Percentiles rank a stretch among this genome's conserved stretches.
Conservation (phyloP, 2,329 filamentous ascomycete species). For the Verticillium zaregamsianum region DNA sequence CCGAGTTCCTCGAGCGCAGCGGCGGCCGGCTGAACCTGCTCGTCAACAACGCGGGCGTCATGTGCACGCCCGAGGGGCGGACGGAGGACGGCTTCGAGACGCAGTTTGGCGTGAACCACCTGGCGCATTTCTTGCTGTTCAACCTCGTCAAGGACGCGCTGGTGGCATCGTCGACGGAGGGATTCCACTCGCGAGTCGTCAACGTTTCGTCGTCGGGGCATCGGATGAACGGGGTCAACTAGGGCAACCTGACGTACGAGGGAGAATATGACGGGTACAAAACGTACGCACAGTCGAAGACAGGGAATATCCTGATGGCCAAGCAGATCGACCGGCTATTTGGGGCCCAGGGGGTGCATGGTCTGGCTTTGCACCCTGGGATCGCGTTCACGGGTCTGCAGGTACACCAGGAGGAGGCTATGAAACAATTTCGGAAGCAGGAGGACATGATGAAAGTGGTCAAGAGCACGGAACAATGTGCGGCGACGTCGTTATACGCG, state of each 20-base stretch:
- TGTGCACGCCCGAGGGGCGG: conserved; percentile 9
- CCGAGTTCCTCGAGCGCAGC: conserved; percentile 13
- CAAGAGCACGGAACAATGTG: conserved; percentile 34
- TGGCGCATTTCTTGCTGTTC: conserved; percentile 50
- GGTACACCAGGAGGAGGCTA: not conserved
- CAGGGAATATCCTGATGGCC: conserved; percentile 41
- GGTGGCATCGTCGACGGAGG: conserved; percentile 28
- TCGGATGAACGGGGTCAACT: conserved; percentile 23
- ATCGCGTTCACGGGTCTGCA: not conserved
- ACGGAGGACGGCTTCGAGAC: conserved; percentile 20
- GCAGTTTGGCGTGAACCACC: conserved; percentile 50
- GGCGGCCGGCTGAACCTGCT: conserved; percentile 24
- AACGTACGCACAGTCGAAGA: conserved; percentile 41
- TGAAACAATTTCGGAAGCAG: not conserved
- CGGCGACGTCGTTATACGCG: conserved; percentile 41
- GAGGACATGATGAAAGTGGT: not conserved
- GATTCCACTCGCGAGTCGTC: conserved; percentile 42
- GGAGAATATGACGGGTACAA: not conserved
- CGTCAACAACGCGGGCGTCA: conserved; percentile 18
- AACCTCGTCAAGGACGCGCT: conserved; percentile 40
- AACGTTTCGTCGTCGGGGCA: conserved; percentile 39
- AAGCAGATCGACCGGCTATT: conserved; percentile 34
- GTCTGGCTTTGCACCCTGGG: not conserved
- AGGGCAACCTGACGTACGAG: conserved; percentile 18
- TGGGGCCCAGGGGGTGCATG: not conserved